A percentile compares a stretch with the other conserved stretches of the same genome.
These are phyloP conservation scores for Penicillium bovifimosum DNA, from an alignment of 495 filamentous ascomycete species.

Conservation along the genomic window DNA sequence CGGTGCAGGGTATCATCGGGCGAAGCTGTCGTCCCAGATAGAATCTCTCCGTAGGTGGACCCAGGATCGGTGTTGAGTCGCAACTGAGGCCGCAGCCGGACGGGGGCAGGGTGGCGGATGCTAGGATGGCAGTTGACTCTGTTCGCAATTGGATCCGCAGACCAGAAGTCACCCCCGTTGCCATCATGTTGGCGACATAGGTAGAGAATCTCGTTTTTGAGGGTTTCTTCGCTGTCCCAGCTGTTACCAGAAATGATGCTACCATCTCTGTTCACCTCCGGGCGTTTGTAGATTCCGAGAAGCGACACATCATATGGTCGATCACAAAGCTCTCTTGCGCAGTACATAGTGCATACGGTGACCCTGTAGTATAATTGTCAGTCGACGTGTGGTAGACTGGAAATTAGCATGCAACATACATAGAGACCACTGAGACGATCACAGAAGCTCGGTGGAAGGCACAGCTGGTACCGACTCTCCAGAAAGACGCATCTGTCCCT, in stretches of 20 bases:
- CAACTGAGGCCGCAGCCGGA: constrained; percentile 31
- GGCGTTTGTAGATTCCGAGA: constrained; percentile 33
- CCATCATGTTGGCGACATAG: constrained; percentile 38
- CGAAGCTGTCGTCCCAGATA: constrained; percentile 27
- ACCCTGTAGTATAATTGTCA: constrained; percentile 20
- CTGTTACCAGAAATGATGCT: constrained; percentile 38
- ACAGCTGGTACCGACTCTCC: constrained; percentile 40
- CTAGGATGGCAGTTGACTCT: constrained; percentile 28
- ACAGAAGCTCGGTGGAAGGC: constrained; percentile 36
- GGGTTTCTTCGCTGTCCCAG: constrained; percentile 37
- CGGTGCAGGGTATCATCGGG: constrained; percentile 23
- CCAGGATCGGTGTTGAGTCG: constrained; percentile 27
- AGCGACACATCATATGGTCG: constrained; percentile 40
- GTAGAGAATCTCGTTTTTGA: constrained; percentile 40
- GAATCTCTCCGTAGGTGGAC: constrained; percentile 25
- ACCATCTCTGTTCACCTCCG: constrained; percentile 18
- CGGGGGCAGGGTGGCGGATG: constrained; percentile 33
- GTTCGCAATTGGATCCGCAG: constrained; percentile 25
- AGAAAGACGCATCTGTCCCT: constrained; percentile 25
- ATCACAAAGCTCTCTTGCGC: constrained; percentile 37
- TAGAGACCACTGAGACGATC: constrained; percentile 32
- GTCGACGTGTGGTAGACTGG: not conserved
- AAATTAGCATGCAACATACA: constrained; percentile 25
- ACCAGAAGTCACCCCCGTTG: constrained; percentile 28
- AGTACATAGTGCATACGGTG: constrained; percentile 38